Evolutionary conservation across 495 filamentous ascomycete species (phyloP).

Genomic region (Neurospora intermedia): DNA sequence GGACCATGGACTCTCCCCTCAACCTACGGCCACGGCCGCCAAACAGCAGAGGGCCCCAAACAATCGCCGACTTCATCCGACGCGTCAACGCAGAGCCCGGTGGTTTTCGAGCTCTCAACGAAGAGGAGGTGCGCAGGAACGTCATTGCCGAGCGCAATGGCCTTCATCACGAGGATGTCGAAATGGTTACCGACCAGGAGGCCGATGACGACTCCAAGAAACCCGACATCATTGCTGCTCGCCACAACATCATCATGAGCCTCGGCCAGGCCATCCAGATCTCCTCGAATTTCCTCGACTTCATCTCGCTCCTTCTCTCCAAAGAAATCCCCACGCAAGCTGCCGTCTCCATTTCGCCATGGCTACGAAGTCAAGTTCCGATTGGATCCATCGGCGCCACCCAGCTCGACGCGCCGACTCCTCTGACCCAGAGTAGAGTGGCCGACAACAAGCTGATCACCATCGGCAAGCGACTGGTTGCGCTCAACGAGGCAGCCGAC

Average conservation of each 20-base stretch:
- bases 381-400: conserved; percentile 69
- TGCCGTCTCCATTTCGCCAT: conserved; percentile 54
- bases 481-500: conserved; percentile 62
- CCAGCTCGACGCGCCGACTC: conserved; percentile 47
- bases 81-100: conserved; percentile 67
- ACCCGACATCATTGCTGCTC: conserved; percentile 33
- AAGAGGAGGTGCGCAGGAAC: conserved; percentile 49
- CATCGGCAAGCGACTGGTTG: conserved; percentile 71
- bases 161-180: conserved; percentile 11
- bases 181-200: conserved; percentile 25
- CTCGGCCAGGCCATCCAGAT: conserved; percentile 31
- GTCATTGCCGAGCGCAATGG: conserved; percentile 38
- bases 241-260: conserved; percentile 43
- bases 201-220: conserved; percentile 22
- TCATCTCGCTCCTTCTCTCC: conserved; percentile 73
- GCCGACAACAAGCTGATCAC: conserved; percentile 49
- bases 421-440: conserved; percentile 39
- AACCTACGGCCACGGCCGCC: conserved; percentile 54
- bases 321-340: conserved; percentile 61
- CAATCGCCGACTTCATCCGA: conserved; percentile 57
- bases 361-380: conserved; percentile 56
- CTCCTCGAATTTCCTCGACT: conserved; percentile 45
- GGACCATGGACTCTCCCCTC: conserved; percentile 41
- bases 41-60: conserved; percentile 43
- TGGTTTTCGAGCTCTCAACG: conserved; percentile 58